A percentile compares a stretch with the other conserved stretches of the same genome.
Evolutionary conservation across 805 yeast species (phyloP).

Genomic region (Ogataea trehaloabstinens): DNA sequence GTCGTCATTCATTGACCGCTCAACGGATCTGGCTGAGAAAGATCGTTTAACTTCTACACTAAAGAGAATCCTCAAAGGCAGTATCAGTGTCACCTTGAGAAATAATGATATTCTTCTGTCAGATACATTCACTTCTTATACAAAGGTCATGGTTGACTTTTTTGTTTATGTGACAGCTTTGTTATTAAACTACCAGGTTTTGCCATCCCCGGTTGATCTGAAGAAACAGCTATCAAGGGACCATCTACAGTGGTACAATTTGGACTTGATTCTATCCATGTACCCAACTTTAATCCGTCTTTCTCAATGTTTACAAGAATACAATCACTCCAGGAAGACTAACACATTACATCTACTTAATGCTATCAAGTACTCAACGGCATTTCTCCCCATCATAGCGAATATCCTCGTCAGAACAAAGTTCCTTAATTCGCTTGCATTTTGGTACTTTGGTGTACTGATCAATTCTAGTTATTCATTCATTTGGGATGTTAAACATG

Average conservation of each 20-base stretch:
- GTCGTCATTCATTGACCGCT: constrained; percentile 17
- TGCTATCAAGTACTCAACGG: constrained; percentile 69
- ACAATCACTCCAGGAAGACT: constrained; percentile 39
- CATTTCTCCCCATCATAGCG: constrained; percentile 51
- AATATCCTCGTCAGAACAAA: constrained; percentile 26
- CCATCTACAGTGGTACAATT: constrained; percentile 27
- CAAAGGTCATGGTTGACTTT: constrained; percentile 73
- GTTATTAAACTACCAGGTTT: constrained; percentile 34
- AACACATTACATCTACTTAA: constrained; percentile 63
- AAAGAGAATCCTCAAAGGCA: constrained; percentile 54
- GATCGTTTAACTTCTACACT: constrained; percentile 49
- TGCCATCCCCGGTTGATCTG: constrained; percentile 26
- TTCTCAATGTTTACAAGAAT: constrained; percentile 79
- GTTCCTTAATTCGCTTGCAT: constrained; percentile 27
- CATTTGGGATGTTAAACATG: constrained; percentile 86
- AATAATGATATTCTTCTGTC: constrained; percentile 80
- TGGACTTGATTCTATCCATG: constrained; percentile 30
- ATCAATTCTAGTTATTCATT: constrained; percentile 77
- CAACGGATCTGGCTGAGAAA: constrained; percentile 31
- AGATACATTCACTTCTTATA: constrained; percentile 81
- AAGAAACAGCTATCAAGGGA: constrained; percentile 28
- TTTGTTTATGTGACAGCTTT: constrained; percentile 53
- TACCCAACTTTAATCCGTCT: constrained; percentile 77
- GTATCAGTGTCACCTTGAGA: constrained; percentile 57
- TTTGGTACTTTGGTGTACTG: constrained; percentile 46